Conservation (phyloP, 2,329 filamentous ascomycete genomes). For the Curvularia spicifera region DNA sequence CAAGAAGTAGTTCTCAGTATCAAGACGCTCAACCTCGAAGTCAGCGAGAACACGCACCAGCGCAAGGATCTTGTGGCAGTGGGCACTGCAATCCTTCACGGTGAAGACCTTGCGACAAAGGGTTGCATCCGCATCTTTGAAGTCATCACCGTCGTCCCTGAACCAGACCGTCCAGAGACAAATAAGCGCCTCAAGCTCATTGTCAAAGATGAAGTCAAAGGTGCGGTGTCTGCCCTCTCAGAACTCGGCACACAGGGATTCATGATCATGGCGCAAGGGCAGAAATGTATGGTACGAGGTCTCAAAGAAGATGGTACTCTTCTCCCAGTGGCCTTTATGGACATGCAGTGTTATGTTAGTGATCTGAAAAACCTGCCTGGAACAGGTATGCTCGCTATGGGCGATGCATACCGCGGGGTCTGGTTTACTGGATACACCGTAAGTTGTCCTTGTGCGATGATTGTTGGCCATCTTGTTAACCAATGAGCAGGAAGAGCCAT, state of each 20-base stretch:
- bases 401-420: slow-evolving; percentile 89
- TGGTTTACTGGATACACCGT: slow-evolving; percentile 94
- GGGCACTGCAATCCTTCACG: slow-evolving; percentile 83
- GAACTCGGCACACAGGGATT: slow-evolving; percentile 87
- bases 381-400: slow-evolving; percentile 85
- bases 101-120: slow-evolving; percentile 86
- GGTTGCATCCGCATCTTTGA: slow-evolving; percentile 91
- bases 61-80: slow-evolving; percentile 81
- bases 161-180: slow-evolving; percentile 84
- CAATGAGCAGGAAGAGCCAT: slow-evolving; percentile 76
- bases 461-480: slow-evolving; percentile 18
- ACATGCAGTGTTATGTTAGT: slow-evolving; percentile 93
- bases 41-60: slow-evolving; percentile 90
- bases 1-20: slow-evolving; percentile 82
- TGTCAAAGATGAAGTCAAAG: slow-evolving; percentile 88
- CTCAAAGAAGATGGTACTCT: slow-evolving; percentile 94
- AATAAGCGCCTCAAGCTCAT: slow-evolving; percentile 84
- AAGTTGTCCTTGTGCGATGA: slow-evolving; percentile 31
- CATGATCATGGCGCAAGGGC: slow-evolving; percentile 88
- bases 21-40: slow-evolving; percentile 82
- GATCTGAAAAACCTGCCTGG: slow-evolving; percentile 82
- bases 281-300: slow-evolving; percentile 96
- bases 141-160: slow-evolving; percentile 87
- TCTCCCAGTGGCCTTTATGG: slow-evolving; percentile 93
- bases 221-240: slow-evolving; percentile 85